phyloP scores from a whole-genome alignment of 805 yeast genomes.

The Candida chauliodis region DNA sequence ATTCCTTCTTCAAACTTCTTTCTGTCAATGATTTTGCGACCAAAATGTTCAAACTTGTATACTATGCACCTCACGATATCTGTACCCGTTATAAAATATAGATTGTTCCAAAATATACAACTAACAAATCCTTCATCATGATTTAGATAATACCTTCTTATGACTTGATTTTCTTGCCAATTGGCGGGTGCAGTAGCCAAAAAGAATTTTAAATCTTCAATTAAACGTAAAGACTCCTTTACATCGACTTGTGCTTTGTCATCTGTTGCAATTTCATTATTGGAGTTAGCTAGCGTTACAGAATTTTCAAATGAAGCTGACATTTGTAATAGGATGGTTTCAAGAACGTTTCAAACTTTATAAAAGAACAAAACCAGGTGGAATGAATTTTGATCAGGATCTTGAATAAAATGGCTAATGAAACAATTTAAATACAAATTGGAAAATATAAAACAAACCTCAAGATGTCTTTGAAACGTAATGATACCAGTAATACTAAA shows the following conservation, averaged over 20 bases:
- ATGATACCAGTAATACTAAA: no score
- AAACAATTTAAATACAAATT: slow-evolving; percentile 1
- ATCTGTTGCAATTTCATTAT: not conserved
- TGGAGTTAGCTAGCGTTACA: not conserved
- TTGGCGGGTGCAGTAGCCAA: slow-evolving; percentile 91
- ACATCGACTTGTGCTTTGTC: slow-evolving; percentile 5
- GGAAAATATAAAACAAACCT: not conserved
- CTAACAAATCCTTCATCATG: slow-evolving; percentile 90
- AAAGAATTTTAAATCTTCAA: slow-evolving; percentile 80
- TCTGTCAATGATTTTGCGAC: slow-evolving; percentile 76
- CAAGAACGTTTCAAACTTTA: not conserved
- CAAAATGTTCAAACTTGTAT: slow-evolving; percentile 85
- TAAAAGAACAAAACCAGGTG: no score
- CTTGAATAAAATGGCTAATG: not conserved
- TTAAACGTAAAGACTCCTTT: slow-evolving; percentile 53
- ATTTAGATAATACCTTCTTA: slow-evolving; percentile 78
- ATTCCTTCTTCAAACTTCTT: slow-evolving; percentile 97
- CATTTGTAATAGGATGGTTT: not conserved
- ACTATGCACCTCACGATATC: slow-evolving; percentile 92
- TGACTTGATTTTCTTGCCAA: slow-evolving; percentile 86
- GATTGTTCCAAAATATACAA: slow-evolving; percentile 88
- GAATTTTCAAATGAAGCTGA: not conserved
- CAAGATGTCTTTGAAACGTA: no score
- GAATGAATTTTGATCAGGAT: no score
- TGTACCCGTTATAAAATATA: slow-evolving; percentile 90